Evolutionary conservation across 75 land plant species (phyloP), one percentile per base, ranked within the genome.

Genomic region (Selaginella tamariscina): DNA sequence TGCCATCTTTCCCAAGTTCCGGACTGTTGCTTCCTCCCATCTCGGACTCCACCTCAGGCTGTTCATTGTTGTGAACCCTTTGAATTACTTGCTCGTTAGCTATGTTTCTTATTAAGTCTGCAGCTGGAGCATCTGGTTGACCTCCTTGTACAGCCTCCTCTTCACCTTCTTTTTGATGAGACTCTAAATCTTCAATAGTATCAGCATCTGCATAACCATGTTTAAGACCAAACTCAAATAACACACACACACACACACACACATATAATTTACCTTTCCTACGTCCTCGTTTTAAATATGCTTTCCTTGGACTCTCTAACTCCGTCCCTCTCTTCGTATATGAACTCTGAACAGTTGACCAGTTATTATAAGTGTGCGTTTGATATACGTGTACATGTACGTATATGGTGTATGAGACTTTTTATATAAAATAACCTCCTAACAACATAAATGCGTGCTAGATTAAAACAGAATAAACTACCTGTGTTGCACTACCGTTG

Each of bases 401-500:
- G n/a, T n/a, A n/a, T n/a, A n/a, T n/a, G n/a, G n/a, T n/a, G n/a
- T n/a, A n/a, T n/a, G n/a, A n/a, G n/a, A n/a, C n/a, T n/a, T n/a
- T n/a, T n/a, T n/a, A n/a, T n/a, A n/a, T n/a, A n/a, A n/a, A n/a
- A n/a, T n/a, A n/a, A n/a, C n/a, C n/a, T n/a, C n/a, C n/a, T n/a
- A n/a, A n/a, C n/a, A n/a, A n/a, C n/a, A n/a, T n/a, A n/a, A 39
- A 39, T 39, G 49, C n/a, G 49, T 5, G 49, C 5, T 5, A 39
- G 15, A 39, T 39, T 15, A 39, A 39, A 39, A 39, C 49, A 39
- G 11, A 39, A 15, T 5, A 5, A 39, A 39, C 49, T 81, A 91
- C 93, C 81, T 91, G 96, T 11, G 85, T 85, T 30, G 88, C 96
- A 74, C 92, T 91, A 22, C 97, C 97, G 76, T 85, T 79, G 63